phyloP scores from a whole-genome alignment of 805 yeast species.

The Torulaspora franciscae region DNA sequence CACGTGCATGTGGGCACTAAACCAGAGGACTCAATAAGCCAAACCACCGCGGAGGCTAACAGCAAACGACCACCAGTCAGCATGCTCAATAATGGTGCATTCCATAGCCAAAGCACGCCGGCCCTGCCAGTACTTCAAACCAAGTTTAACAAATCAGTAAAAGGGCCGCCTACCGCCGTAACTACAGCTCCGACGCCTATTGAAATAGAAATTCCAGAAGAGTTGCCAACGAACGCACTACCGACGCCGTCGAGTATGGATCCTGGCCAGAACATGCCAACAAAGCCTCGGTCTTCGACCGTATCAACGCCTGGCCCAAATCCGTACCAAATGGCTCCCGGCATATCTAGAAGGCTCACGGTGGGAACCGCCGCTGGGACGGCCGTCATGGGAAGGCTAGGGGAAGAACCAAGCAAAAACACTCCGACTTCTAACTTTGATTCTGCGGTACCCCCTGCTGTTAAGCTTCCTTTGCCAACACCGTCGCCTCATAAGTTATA shows the following conservation, averaged over 20 bases:
- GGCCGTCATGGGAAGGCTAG: slow-evolving; percentile 7
- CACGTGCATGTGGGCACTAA: slow-evolving; percentile 16
- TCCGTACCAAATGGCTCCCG: slow-evolving; percentile 24
- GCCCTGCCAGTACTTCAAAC: slow-evolving; percentile 30
- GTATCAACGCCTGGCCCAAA: slow-evolving; percentile 25
- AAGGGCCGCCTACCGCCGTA: slow-evolving; percentile 27
- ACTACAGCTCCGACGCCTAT: slow-evolving; percentile 52
- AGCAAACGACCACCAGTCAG: slow-evolving; percentile 19
- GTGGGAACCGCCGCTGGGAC: slow-evolving; percentile 18
- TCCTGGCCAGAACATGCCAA: slow-evolving; percentile 37
- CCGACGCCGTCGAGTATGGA: slow-evolving; percentile 26
- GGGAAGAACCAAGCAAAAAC: slow-evolving; percentile 17
- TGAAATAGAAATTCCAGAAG: slow-evolving; percentile 61
- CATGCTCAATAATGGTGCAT: slow-evolving; percentile 13
- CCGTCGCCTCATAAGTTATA: slow-evolving; percentile 17
- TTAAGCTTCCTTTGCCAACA: slow-evolving; percentile 7
- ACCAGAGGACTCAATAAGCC: slow-evolving; percentile 9
- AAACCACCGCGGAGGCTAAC: slow-evolving; percentile 3
- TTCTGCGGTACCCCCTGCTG: slow-evolving; percentile 4
- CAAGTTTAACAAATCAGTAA: slow-evolving; percentile 21
- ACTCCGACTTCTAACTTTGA: slow-evolving; percentile 14
- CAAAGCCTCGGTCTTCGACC: slow-evolving; percentile 37
- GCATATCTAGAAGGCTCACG: slow-evolving; percentile 28
- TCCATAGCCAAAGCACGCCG: slow-evolving; percentile 30
- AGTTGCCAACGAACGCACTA: slow-evolving; percentile 29